Base-by-base conservation (phyloP, 345 rosid species). In the Sonneratia caseolaris region DNA sequence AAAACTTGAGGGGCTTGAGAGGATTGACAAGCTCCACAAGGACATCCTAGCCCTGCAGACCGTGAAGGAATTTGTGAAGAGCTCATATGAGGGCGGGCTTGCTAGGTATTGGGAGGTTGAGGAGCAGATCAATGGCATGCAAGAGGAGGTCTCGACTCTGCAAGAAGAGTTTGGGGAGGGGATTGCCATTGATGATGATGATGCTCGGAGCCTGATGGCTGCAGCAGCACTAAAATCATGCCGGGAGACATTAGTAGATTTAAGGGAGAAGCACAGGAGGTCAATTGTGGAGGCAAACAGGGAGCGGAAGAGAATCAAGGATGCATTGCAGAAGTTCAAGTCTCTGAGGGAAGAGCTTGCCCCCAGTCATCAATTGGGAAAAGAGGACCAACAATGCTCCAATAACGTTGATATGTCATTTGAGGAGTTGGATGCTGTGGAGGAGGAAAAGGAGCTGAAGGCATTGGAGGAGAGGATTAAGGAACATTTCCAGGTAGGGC, bases 141-240 rank as follows among this genome's bases (percentile, higher is more conserved):
- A 96, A 75, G 89, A 83, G 42, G 85, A 82, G 79, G 87, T 88
- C 40, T 84, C 82, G 42, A 65, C 35, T 67, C 79, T 96, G 81
- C 88, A 91, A 73, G 96, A 92, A 74, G 99, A 92, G 77, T 92
- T 92, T 71, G 91, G 96, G 15, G 87, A 82, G 21, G 86, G 91
- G n/a, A 71, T 74, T 32, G 89, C 79, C 55, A 90, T 96, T 47
- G 93, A 96, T 72, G 99, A 92, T 38, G 89, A 86, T 0, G 99
- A 87, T 56, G 98, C 99, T 27, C 82, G 96, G 59, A 82, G 78
- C 2, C 55, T 92, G 81, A 96, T 96, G 96, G 86, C 97, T 0
- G 76, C 81, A 19, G 79, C 89, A 0, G 99, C 99, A 48, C 70
- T 96, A 22, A 86, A 84, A 79, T 89, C 98, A 5, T 92, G 99